A percentile compares a stretch with the other conserved stretches of the same genome.
These are phyloP conservation scores for Yamadazyma membranifaciens DNA, from an alignment of 1,139 yeast species.

Conservation along the genomic window DNA sequence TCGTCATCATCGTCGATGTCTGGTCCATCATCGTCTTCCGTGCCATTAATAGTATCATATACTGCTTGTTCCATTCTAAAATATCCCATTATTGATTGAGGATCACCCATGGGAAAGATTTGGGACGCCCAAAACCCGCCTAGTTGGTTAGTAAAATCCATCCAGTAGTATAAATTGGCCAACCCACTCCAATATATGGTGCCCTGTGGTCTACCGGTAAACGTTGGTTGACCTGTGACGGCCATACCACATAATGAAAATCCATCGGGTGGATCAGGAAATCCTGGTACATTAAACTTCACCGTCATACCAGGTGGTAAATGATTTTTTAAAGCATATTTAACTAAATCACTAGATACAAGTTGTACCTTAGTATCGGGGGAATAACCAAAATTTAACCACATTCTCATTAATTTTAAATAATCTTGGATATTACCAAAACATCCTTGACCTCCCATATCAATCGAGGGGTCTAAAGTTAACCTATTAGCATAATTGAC, in stretches of 20 bases:
- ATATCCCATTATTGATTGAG: constrained; percentile 13
- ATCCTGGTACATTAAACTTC: constrained; percentile 19
- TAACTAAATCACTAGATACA: constrained; percentile 29
- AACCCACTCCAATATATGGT: constrained; percentile 47
- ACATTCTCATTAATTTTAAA: constrained; percentile 42
- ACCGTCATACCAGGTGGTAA: constrained; percentile 27
- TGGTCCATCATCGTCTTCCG: constrained; percentile 14
- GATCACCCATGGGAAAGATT: constrained; percentile 15
- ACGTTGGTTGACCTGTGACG: constrained; percentile 47
- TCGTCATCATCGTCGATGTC: constrained; percentile 15
- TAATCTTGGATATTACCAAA: constrained; percentile 44
- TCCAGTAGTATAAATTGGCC: constrained; percentile 47
- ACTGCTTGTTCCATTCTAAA: constrained; percentile 15
- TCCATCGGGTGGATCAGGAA: constrained; percentile 64
- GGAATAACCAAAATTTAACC: constrained; percentile 44
- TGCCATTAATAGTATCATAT: constrained; percentile 13
- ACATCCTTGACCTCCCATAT: constrained; percentile 52
- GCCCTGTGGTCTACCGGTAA: constrained; percentile 42
- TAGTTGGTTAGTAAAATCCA: constrained; percentile 39
- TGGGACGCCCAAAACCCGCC: constrained; percentile 41
- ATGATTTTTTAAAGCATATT: constrained; percentile 33
- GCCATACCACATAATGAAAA: constrained; percentile 74
- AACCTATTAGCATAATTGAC: constrained; percentile 18
- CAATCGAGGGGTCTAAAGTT: constrained; percentile 29
- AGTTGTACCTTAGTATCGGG: constrained; percentile 37